These are phyloP conservation scores for Curvularia hawaiiensis DNA, from an alignment of 2,329 filamentous ascomycete genomes.

Conservation along the genomic window DNA sequence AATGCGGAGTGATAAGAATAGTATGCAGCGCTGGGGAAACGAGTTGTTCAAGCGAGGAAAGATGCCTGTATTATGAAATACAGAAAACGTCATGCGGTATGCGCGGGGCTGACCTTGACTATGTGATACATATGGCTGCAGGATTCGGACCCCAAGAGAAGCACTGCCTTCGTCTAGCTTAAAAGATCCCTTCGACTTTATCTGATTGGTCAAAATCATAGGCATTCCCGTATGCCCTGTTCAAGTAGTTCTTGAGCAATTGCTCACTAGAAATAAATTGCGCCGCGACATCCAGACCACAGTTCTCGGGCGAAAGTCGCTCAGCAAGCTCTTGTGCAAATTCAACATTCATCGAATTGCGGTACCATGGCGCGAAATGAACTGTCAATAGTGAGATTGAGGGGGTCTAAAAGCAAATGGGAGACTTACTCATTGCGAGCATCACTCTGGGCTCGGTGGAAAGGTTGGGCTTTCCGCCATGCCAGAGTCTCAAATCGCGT, in stretches of 20 bases:
- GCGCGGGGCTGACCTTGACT: not conserved
- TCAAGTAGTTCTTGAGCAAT: conserved; percentile 56
- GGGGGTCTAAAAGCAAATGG: not conserved
- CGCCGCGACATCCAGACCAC: conserved; percentile 57
- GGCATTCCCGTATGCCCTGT: conserved; percentile 64
- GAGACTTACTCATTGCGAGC: conserved; percentile 46
- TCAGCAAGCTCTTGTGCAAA: conserved; percentile 58
- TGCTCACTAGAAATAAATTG: conserved; percentile 55
- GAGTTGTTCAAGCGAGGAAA: not conserved
- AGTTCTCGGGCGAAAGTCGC: conserved; percentile 49
- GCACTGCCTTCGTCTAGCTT: not conserved
- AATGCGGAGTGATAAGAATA: not conserved
- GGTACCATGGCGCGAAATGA: conserved; percentile 62
- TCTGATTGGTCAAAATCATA: conserved; percentile 64
- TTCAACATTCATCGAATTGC: conserved; percentile 63
- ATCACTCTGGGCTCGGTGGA: conserved; percentile 52
- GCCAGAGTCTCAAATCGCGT: conserved; percentile 56
- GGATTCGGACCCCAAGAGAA: not conserved
- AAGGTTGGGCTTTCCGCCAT: conserved; percentile 57
- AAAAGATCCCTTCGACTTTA: conserved; percentile 35
- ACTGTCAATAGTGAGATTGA: conserved; percentile 33
- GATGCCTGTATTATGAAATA: too few species aligned
- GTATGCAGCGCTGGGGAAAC: not conserved
- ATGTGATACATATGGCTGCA: not conserved
- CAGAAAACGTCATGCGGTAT: not conserved